phyloP scores from a whole-genome alignment of 768 basidiomycete genomes.

The Dictyophora rubrovolvata region DNA sequence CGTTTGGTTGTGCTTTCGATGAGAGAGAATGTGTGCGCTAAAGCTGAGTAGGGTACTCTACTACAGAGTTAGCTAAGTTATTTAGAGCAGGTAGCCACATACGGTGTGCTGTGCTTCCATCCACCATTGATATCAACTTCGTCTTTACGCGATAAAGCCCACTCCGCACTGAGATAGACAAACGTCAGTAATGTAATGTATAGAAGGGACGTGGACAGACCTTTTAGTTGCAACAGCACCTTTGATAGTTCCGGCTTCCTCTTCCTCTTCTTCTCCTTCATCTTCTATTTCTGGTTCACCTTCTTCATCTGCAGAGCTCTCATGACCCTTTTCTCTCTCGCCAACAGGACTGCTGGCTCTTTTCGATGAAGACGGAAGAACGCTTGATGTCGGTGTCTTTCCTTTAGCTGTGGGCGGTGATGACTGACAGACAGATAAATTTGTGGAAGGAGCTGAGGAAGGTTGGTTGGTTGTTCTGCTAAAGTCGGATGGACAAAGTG shows the following conservation, averaged over 20 bases:
- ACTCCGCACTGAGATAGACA: slow-evolving; percentile 45
- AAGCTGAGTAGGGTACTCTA: slow-evolving; percentile 90
- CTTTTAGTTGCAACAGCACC: slow-evolving; percentile 46
- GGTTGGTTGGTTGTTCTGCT: slow-evolving; percentile 7
- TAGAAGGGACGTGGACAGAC: slow-evolving; percentile 28
- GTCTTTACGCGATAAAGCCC: slow-evolving; percentile 44
- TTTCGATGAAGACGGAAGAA: slow-evolving; percentile 2
- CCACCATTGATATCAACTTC: slow-evolving; percentile 74
- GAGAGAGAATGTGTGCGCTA: slow-evolving; percentile 76
- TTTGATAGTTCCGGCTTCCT: slow-evolving; percentile 21
- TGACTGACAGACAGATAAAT: slow-evolving; percentile 10
- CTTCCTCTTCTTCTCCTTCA: slow-evolving; percentile 22
- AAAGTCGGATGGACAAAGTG: background rate
- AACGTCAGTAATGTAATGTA: background rate
- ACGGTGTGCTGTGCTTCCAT: slow-evolving; percentile 83
- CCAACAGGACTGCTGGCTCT: slow-evolving; percentile 18
- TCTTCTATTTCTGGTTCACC: slow-evolving; percentile 32
- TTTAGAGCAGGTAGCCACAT: slow-evolving; percentile 21
- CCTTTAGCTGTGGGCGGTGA: slow-evolving; percentile 14
- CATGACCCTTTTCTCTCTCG: slow-evolving; percentile 27
- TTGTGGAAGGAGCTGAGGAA: slow-evolving; percentile 13
- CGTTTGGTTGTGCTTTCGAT: slow-evolving; percentile 96
- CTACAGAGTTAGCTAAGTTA: background rate
- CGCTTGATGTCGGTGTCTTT: slow-evolving; percentile 14
- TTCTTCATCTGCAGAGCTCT: slow-evolving; percentile 17